Evolutionary conservation across 257 asterid species (phyloP), one percentile per base, ranked within the genome.

Genomic region (Fraxinus quadrangulata): DNA sequence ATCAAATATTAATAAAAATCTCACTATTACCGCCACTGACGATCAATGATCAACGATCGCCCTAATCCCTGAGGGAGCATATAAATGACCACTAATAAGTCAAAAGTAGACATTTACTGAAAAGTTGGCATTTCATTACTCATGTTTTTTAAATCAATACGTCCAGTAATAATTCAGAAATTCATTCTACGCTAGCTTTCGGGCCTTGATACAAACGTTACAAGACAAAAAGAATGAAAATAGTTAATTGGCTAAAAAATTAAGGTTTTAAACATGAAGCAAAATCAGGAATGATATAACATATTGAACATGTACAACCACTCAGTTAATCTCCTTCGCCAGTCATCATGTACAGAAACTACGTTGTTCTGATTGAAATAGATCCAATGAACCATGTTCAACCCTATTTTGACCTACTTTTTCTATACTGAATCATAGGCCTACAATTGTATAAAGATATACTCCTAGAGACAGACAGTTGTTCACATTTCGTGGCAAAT

Each of bases 371-470:
- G 79, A 42, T 76, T 49, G 63, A 78, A 79, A 77, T 83, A 71
- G 28, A 73, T 67, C 51, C 75, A 79, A 75, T 74, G 84, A 72
- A 51, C 66, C 45, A 61, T 72, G 49, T 70, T 24, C 75, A 77
- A 71, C 80, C 6, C 77, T 36, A 77, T 70, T 71, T 59, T 77
- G 3, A 74, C 75, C 87, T 81, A 83, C 33, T 47, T 36, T 59
- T 75, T 71, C 67, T 37, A 81, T 39, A 45, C 33, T 49, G 34
- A 67, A 28, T 72, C 59, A 9, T 70, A 63, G 36, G 69, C 69
- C 87, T 85, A 85, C 79, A 72, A 47, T 78, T 21, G 56, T 81
- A 67, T 68, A 51, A 77, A 39, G 59, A 80, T 81, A 79, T 86
- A 76, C 73, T 65, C 71, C 73, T 51, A 73, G 47, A 61, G 72